Conservation (phyloP, 1,284 basidiomycete genomes). For the Cystobasidium slooffiae region DNA sequence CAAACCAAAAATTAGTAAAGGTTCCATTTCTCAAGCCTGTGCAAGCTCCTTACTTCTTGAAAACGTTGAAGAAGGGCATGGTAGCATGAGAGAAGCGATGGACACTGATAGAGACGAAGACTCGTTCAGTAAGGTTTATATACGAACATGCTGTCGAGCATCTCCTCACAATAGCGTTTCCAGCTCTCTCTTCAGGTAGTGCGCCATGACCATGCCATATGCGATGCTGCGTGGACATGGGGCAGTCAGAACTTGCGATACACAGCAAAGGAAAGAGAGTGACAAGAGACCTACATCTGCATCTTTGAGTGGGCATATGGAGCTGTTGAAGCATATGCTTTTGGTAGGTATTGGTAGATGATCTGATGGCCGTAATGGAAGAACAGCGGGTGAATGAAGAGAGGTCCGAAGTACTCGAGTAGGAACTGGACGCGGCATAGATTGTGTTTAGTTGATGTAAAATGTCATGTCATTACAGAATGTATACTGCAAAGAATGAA, state of each 20-base stretch:
- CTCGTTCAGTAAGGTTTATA: background rate
- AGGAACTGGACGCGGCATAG: slow-evolving; percentile 62
- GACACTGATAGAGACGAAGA: slow-evolving; percentile 62
- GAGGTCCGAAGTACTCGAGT: slow-evolving; percentile 90
- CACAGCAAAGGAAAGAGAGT: background rate
- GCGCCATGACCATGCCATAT: slow-evolving; percentile 76
- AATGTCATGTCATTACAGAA: background rate
- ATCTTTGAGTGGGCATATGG: slow-evolving; percentile 73
- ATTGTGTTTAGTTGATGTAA: slow-evolving; percentile 6
- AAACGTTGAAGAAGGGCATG: slow-evolving; percentile 85
- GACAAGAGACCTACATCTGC: slow-evolving; percentile 66
- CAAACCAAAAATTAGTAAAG: background rate
- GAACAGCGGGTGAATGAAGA: slow-evolving; percentile 86
- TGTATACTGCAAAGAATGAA: background rate
- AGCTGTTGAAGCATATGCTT: slow-evolving; percentile 17
- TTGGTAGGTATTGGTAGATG: slow-evolving; percentile 65
- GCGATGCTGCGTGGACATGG: slow-evolving; percentile 65
- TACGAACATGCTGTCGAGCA: background rate
- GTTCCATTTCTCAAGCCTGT: background rate
- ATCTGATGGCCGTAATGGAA: slow-evolving; percentile 69
- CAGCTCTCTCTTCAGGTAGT: slow-evolving; percentile 90
- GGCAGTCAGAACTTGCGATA: slow-evolving; percentile 5
- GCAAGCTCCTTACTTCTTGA: slow-evolving; percentile 76
- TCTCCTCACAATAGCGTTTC: slow-evolving; percentile 82
- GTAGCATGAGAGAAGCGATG: slow-evolving; percentile 95